phyloP scores from a whole-genome alignment of 768 basidiomycete genomes.

The Pisolithus tinctorius region DNA sequence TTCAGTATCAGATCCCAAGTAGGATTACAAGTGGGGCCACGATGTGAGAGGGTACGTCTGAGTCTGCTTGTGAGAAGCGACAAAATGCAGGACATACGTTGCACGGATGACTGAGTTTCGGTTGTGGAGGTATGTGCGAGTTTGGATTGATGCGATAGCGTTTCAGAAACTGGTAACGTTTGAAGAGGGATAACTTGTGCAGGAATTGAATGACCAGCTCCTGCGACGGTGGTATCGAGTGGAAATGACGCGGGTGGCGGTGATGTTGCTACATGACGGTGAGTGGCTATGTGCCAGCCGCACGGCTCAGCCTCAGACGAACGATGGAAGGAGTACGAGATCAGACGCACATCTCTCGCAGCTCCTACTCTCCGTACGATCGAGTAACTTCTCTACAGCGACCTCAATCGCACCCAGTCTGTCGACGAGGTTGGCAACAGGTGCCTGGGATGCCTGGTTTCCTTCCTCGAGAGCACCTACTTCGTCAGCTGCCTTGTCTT shows the following conservation, averaged over 20 bases:
- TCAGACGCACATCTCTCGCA: constrained; percentile 7
- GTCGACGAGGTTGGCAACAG: background rate
- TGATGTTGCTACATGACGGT: background rate
- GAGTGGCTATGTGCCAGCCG: background rate
- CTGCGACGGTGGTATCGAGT: background rate
- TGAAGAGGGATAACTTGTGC: background rate
- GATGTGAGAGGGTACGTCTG: background rate
- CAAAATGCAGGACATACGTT: background rate
- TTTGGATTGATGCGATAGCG: background rate
- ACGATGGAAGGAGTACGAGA: background rate
- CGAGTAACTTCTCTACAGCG: constrained; percentile 14
- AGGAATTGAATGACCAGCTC: background rate
- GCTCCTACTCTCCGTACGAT: constrained; percentile 1
- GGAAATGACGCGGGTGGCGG: background rate
- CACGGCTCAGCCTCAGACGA: background rate
- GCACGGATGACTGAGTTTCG: no score
- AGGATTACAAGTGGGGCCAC: background rate
- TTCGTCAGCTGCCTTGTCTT: background rate
- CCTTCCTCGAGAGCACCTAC: background rate
- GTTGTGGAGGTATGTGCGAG: background rate
- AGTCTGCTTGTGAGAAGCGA: background rate
- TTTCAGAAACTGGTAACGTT: background rate
- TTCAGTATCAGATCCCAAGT: background rate
- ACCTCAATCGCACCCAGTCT: constrained; percentile 14
- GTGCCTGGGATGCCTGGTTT: background rate